Conservation (phyloP, 2,329 filamentous ascomycete genomes). For the Sarocladium brachiariae region DNA sequence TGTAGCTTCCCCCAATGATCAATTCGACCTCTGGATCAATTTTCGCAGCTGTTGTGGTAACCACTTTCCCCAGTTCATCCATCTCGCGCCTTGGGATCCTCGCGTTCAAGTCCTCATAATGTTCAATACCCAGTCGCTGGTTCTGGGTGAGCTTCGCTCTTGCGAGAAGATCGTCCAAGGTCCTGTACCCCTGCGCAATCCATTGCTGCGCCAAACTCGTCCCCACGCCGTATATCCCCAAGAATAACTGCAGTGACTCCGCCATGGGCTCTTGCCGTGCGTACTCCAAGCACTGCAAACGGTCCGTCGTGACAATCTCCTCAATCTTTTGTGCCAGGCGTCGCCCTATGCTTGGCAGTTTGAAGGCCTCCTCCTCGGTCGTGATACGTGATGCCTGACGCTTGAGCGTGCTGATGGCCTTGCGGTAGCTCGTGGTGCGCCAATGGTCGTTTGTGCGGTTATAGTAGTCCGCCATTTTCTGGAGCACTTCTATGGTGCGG, state of each 20-base stretch:
- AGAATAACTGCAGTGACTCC: constrained; percentile 59
- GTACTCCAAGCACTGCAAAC: constrained; percentile 64
- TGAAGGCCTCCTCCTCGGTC: constrained; percentile 62
- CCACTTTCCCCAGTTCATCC: constrained; percentile 57
- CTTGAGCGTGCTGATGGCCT: constrained; percentile 65
- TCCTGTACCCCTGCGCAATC: constrained; percentile 67
- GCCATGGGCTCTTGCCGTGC: constrained; percentile 62
- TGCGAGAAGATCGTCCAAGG: constrained; percentile 60
- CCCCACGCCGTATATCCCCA: constrained; percentile 75
- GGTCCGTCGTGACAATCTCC: constrained; percentile 73
- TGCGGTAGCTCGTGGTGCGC: constrained; percentile 69
- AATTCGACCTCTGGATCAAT: constrained; percentile 61
- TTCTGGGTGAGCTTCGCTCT: constrained; percentile 59
- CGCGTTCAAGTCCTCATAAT: constrained; percentile 70
- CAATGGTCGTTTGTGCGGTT: constrained; percentile 68
- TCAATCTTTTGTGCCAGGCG: constrained; percentile 80
- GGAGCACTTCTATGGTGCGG: constrained; percentile 67
- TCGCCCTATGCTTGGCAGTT: constrained; percentile 61
- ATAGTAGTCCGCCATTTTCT: constrained; percentile 76
- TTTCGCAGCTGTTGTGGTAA: constrained; percentile 48
- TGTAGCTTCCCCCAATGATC: constrained; percentile 77
- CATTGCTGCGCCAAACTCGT: constrained; percentile 63
- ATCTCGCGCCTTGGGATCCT: constrained; percentile 77
- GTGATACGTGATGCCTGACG: constrained; percentile 57
- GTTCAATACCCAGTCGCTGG: constrained; percentile 71